These are phyloP conservation scores for Boletus rubropictus DNA, from an alignment of 768 basidiomycete genomes.

Conservation along the genomic window DNA sequence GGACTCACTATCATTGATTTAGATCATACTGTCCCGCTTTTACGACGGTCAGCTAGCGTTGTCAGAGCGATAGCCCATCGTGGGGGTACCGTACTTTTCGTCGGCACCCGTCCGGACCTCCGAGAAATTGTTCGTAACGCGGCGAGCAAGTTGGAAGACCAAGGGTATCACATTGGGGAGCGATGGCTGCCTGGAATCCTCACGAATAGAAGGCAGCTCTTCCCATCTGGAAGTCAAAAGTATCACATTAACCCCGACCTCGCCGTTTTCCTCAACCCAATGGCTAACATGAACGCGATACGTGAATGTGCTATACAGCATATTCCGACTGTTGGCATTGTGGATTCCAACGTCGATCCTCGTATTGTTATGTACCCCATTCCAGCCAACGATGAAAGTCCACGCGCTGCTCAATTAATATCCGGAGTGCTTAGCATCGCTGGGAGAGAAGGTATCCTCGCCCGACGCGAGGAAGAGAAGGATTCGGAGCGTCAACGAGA, in stretches of 20 bases:
- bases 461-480: slow-evolving; percentile 32
- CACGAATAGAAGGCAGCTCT: slow-evolving; percentile 77
- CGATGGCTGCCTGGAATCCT: slow-evolving; percentile 95
- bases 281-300: slow-evolving; percentile 78
- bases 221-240: slow-evolving; percentile 50
- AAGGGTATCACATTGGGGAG: slow-evolving; percentile 81
- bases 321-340: slow-evolving; percentile 89
- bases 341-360: slow-evolving; percentile 95
- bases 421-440: slow-evolving; percentile 88
- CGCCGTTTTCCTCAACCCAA: slow-evolving; percentile 86
- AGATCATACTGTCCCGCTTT: slow-evolving; percentile 85
- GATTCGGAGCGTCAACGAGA: slow-evolving; percentile 22
- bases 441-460: slow-evolving; percentile 64
- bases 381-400: slow-evolving; percentile 95
- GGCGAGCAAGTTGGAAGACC: slow-evolving; percentile 68
- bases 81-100: slow-evolving; percentile 83
- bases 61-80: slow-evolving; percentile 74
- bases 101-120: slow-evolving; percentile 82
- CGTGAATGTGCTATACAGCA: slow-evolving; percentile 86
- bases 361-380: slow-evolving; percentile 97
- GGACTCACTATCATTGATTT: slow-evolving; percentile 92
- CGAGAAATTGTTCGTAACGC: slow-evolving; percentile 71
- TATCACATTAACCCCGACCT: slow-evolving; percentile 76
- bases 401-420: slow-evolving; percentile 85
- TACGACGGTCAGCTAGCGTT: slow-evolving; percentile 86